Evolutionary conservation across 2,329 filamentous ascomycete species (phyloP).

Genomic region (Ascochyta rabiei): DNA sequence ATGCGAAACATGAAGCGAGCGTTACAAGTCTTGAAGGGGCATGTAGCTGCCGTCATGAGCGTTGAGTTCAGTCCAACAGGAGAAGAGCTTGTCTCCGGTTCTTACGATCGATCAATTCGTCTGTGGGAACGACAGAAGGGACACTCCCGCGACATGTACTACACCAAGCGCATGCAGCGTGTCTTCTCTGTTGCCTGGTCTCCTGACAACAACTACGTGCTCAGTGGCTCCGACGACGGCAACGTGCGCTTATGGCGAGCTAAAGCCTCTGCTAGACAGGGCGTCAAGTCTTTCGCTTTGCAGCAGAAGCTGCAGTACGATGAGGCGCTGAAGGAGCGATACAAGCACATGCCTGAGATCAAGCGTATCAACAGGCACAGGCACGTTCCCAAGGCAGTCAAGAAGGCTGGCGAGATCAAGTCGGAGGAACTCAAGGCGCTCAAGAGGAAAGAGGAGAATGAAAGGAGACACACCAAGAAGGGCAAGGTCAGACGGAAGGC

Average conservation of each 20-base stretch:
- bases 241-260: slow-evolving; percentile 90
- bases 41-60: slow-evolving; percentile 93
- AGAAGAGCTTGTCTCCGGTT: slow-evolving; percentile 88
- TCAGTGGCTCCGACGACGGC: slow-evolving; percentile 92
- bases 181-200: slow-evolving; percentile 87
- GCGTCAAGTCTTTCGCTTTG: slow-evolving; percentile 83
- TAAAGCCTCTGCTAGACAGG: slow-evolving; percentile 80
- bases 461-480: slow-evolving; percentile 88
- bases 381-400: slow-evolving; percentile 88
- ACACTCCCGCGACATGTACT: slow-evolving; percentile 90
- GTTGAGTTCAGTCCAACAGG: slow-evolving; percentile 95
- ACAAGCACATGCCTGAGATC: slow-evolving; percentile 95
- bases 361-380: slow-evolving; percentile 87
- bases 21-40: slow-evolving; percentile 86
- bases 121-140: slow-evolving; percentile 82
- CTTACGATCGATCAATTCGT: slow-evolving; percentile 85
- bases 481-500: slow-evolving; percentile 73
- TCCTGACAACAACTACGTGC: slow-evolving; percentile 85
- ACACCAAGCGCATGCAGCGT: slow-evolving; percentile 97
- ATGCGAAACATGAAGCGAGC: slow-evolving; percentile 89
- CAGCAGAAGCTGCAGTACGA: slow-evolving; percentile 92
- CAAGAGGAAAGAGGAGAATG: slow-evolving; percentile 92
- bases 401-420: slow-evolving; percentile 97
- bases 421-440: slow-evolving; percentile 82
- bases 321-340: slow-evolving; percentile 79